Base-by-base conservation (phyloP, 2,329 filamentous ascomycete species). In the Verticillium klebahnii region DNA sequence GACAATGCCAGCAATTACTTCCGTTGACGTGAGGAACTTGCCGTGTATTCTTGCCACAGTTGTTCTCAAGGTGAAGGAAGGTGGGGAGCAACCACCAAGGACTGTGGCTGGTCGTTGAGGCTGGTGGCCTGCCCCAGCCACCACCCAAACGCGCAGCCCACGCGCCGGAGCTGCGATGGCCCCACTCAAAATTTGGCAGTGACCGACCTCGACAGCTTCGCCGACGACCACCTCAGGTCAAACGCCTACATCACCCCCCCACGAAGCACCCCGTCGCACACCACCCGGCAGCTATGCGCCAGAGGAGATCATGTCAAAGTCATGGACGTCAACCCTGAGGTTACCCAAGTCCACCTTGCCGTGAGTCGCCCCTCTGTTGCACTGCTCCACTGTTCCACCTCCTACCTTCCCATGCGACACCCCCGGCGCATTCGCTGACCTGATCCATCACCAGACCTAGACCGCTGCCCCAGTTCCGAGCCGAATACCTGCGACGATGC, bases 321-420 rank as follows among this genome's bases (percentile, higher is more conserved):
- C 83, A 73, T 92, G 90, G 89, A 85, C 88, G 73, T 86, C 87
- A 72, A 92, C 90, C 60, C 75, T 93, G 73, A 88, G 85, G 76
- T 82, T 95, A 69, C 91, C 91, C 63, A 89, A 87, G 71, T 90
- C 90, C 57, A 85, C 81, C 55, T 91, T 94, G 69, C 89, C 89
- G 86, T 89, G 78, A 72, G 83, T 50, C 57, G 36, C 39, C 17
- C 29, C 29, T 29, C 29, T 29, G 29, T 29, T 29, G 29, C 29
- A 29, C 29, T 29, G 29, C 5, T 29, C 29, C 29, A 5, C 5
- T 29, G 29, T 6, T 29, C 29, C 29, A 29, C 29, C 29, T 29
- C 5, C 29, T 4, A 29, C 29, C 29, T 29, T 29, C 29, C 8
- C 56, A 19, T 39, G 15, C 40, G 2, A 6, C 58, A 37, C 56